Evolutionary conservation across 2,329 filamentous ascomycete genomes (phyloP), one percentile per base, ranked within the genome.

Genomic region (Fusarium coicis): DNA sequence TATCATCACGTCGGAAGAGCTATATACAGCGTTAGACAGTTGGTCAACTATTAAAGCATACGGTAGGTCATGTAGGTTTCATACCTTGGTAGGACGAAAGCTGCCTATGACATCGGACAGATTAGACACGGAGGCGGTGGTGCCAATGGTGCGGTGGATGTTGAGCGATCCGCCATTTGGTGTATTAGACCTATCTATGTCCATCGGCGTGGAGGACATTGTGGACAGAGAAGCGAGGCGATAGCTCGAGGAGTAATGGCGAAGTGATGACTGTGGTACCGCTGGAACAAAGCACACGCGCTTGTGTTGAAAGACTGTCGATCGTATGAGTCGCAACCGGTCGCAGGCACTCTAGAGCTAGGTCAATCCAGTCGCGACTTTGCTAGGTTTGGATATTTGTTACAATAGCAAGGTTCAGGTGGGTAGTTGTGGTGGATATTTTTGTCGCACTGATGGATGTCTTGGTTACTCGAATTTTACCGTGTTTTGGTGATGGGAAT

Each of bases 21-120:
- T 83, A 40, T 10, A n/a, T 12, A 16, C 4, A 21, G n/a, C 7
- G 19, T 21, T 10, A 21, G 40, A 21, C 15, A 23, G 19, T 43
- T 18, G 55, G 30, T n/a, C 8, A 19, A 26, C 28, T 8, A 37
- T 15, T 28, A n/a, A 34, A 36, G 19, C 19, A 26, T 39, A 40
- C 28, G 40, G 32, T 16, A 19, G 39, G 46, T 12, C 59, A 52
- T 28, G 56, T 49, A 18, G 44, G 23, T n/a, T 53, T n/a, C 40
- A 88, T 83, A 96, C 93, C 87, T 94, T 95, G 52, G 92, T 92
- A 12, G 96, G 94, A 56, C 93, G 88, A 80, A 94, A 97, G 61
- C 88, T 91, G 42, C 89, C 87, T 75, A 97, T 92, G 74, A 96
- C 87, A 78, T 97, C 94, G 77, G 90, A 88, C 61, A 97, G 88